Evolutionary conservation across 2,329 filamentous ascomycete genomes (phyloP).

Genomic region (Phialophora macrospora): DNA sequence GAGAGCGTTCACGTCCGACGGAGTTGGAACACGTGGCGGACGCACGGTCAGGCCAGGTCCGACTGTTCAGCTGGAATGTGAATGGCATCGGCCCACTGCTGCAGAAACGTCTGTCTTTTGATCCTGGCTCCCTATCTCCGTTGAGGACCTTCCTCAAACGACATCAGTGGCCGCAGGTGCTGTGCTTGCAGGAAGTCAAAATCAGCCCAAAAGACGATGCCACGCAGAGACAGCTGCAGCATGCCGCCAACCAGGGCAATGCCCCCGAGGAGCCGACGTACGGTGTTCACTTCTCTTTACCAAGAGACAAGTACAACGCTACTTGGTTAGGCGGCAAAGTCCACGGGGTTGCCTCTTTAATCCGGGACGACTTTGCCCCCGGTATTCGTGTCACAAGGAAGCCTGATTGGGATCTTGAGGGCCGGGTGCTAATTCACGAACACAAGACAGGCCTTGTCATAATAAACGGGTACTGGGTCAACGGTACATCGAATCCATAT

Average conservation of each 20-base stretch:
- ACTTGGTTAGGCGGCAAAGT: slow-evolving; percentile 57
- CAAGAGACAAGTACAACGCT: slow-evolving; percentile 57
- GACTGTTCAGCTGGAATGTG: slow-evolving; percentile 56
- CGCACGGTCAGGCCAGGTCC: slow-evolving; percentile 19
- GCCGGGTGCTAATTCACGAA: slow-evolving; percentile 53
- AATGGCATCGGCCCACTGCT: slow-evolving; percentile 55
- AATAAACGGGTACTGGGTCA: slow-evolving; percentile 61
- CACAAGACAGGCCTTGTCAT: slow-evolving; percentile 40
- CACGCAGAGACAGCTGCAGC: slow-evolving; percentile 48
- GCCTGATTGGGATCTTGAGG: slow-evolving; percentile 59
- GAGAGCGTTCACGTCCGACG: slow-evolving; percentile 21
- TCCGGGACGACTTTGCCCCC: slow-evolving; percentile 52
- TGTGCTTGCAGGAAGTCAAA: slow-evolving; percentile 59
- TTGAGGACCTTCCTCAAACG: slow-evolving; percentile 52
- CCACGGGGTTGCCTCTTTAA: slow-evolving; percentile 59
- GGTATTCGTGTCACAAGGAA: slow-evolving; percentile 44
- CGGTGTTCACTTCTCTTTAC: slow-evolving; percentile 53
- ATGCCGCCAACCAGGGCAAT: slow-evolving; percentile 44
- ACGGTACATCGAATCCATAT: slow-evolving; percentile 52
- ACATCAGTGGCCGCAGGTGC: slow-evolving; percentile 52
- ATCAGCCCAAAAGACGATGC: slow-evolving; percentile 49
- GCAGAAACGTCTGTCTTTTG: slow-evolving; percentile 47
- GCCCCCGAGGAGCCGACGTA: slow-evolving; percentile 46
- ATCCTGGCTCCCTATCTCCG: slow-evolving; percentile 29
- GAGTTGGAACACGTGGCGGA: slow-evolving; percentile 22